Evolutionary conservation across 495 filamentous ascomycete species (phyloP).

Genomic region (Staphylotrichum longicolle): DNA sequence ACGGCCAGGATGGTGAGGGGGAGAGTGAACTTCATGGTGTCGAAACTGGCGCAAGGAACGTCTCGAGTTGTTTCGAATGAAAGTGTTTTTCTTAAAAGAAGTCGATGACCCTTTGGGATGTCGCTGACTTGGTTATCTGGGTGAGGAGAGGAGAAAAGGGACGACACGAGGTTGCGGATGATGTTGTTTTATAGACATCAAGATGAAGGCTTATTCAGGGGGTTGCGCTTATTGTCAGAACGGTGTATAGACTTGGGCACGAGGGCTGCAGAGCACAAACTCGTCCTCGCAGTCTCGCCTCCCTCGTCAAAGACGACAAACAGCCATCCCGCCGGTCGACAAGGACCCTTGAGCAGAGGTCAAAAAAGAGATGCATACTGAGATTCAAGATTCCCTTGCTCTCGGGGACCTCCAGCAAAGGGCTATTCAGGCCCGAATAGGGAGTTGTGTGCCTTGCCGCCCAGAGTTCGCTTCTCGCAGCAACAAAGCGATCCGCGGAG

Average conservation of each 20-base stretch:
- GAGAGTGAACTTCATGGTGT: constrained; percentile 42
- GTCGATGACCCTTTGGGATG: constrained; percentile 9
- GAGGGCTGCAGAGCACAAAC: constrained; percentile 3
- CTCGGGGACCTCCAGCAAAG: constrained; percentile 16
- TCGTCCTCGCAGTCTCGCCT: not conserved
- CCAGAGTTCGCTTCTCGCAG: not conserved
- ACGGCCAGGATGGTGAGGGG: constrained; percentile 36
- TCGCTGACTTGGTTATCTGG: constrained; percentile 15
- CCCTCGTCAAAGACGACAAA: not conserved
- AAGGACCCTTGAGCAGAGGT: not conserved
- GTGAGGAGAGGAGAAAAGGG: constrained; percentile 8
- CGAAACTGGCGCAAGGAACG: constrained; percentile 16
- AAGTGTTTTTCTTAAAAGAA: not conserved
- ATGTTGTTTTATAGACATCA: constrained; percentile 20
- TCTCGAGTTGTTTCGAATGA: not conserved
- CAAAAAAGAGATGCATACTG: constrained; percentile 7
- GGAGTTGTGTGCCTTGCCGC: constrained; percentile 7
- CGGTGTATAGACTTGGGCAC: constrained; percentile 7
- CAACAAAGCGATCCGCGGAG: constrained; percentile 13
- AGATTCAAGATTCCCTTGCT: not conserved
- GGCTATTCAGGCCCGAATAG: constrained; percentile 29
- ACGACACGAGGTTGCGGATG: not conserved
- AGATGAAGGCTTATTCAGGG: constrained; percentile 25
- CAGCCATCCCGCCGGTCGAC: not conserved
- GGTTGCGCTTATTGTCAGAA: constrained; percentile 20